Evolutionary conservation across 225 moss, liverwort and hornwort genomes (phyloP), one percentile per base, ranked within the genome.

Genomic region (Anthoceros angustus): DNA sequence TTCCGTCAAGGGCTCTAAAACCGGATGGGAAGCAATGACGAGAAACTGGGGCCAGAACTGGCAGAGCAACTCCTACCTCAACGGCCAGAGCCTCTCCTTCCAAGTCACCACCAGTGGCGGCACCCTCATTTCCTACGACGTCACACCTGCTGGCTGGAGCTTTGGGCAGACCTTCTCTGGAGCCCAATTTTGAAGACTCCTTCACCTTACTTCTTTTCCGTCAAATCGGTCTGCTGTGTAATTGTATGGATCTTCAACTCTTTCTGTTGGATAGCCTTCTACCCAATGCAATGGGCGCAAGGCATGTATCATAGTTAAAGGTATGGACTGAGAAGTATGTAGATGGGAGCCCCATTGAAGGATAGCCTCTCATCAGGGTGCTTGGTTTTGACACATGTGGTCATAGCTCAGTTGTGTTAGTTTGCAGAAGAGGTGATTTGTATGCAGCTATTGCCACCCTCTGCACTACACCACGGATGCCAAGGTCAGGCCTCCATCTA

Each of bases 31-130:
- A 40, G 50, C 75, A 0, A 42, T 80, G 80, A 26, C 68, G 6
- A 71, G 70, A 32, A 80, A 69, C 43, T 84, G 83, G 83, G 83
- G 83, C 42, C 66, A 66, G 0, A 84, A 84, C 69, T 84, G 83
- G 83, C 78, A 80, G 43, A 75, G 76, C 64, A 60, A 63, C 9
- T 64, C 68, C 23, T 80, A 78, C 62, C 63, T 80, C 21, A 75
- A 74, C 10, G 76, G 80, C 21, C 76, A 78, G 42, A 69, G 63
- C 7, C 71, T 84, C 18, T 70, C 72, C 21, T 70, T 84, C 72
- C 75, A 75, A 42, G 65, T 80, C 20, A 66, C 75, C 43, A 84
- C 83, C 11, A 80, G 83, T 50, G 76, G 80, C 64, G 64, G 68
- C 10, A 78, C 74, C 72, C 62, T 74, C 18, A 41, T 71, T 4